Evolutionary conservation across 1,284 basidiomycete species (phyloP), one percentile per base, ranked within the genome.

Genomic region (Malassezia furfur): DNA sequence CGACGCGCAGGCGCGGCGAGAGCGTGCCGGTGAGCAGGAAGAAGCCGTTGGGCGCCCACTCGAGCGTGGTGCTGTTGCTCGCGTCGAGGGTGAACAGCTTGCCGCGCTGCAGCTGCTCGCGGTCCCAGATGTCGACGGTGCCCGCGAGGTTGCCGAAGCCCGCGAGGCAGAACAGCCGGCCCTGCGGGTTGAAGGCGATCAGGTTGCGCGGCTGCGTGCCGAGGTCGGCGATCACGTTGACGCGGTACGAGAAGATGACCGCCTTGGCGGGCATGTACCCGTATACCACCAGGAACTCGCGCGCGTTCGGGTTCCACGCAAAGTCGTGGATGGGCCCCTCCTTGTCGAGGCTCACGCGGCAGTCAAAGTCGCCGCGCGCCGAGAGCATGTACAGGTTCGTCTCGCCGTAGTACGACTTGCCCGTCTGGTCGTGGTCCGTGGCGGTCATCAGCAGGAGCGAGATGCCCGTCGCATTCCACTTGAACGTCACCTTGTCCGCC

Each of bases 301-400:
- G 88, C 21, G 66, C 64, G 68, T 90, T 94, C n/a, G 93, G 91
- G 67, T 85, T 91, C 93, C 93, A 98, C 17, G 83, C 80, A 68
- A 94, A 94, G 75, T 96, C 93, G 71, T 96, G 91, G 63, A 98
- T 90, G 1, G 91, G 91, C 1, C 94, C 94, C 63, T 96, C 91
- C 79, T 94, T 96, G 78, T 96, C 91, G 37, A 96, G 80, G 4
- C 84, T 82, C 34, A 98, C 86, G 25, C 89, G 81, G 74, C 88
- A 91, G 75, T 96, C 91, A 66, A 91, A 96, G 65, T 88, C 87
- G 35, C 93, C 91, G n/a, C 88, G 85, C n/a, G 90, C 84, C 60
- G 85, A 88, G 64, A 96, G 82, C 45, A 96, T 81, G 77, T 94
- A 96, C 66, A 98, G 79, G 62, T 90, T 88, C 9, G 91, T 94